Evolutionary conservation across 2,329 filamentous ascomycete species (phyloP), one percentile per base, ranked within the genome.

Genomic region (Cyclaneusma minus): DNA sequence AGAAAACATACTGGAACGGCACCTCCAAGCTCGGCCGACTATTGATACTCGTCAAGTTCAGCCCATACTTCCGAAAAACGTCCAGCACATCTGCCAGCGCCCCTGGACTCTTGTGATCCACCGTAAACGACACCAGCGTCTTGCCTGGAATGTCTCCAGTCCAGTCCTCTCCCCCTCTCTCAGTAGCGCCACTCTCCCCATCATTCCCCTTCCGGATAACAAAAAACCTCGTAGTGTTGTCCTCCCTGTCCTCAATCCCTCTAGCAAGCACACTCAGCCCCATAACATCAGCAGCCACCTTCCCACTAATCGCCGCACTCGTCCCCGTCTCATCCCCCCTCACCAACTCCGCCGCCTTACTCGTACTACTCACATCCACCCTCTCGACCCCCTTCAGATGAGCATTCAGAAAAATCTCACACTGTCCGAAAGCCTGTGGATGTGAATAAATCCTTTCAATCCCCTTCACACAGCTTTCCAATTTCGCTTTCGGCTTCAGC

Each of bases 391-490:
- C 68, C 39, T 72, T 73, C 34, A 93, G 66, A 41, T 80, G 60
- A 15, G 61, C 57, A 6, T 63, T 59, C 14, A 94, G 64, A 51
- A 93, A 93, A 6, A 47, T 51, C 22, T 73, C 72, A 52, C 85
- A 94, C 55, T 98, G 89, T 14, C 84, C 84, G 61, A 89, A 93
- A 15, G 84, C 89, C 53, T 98, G 89, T 7, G 87, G 85, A 52
- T 98, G 89, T 13, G 82, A 89, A 56, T 93, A 92, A 21, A 98
- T 53, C 43, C 76, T 75, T 39, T 63, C 67, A 42, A 95, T 64
- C 39, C 76, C 62, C 29, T 55, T 51, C 34, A 85, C 51, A 35
- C 56, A 54, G 27, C 47, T 41, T 20, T 64, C 40, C 3, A 72
- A 68, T 35, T 52, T 52, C 20, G 56, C 49, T 35, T 51, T 51